Evolutionary conservation across 768 basidiomycete genomes (phyloP).

Genomic region (Suillus sp.): DNA sequence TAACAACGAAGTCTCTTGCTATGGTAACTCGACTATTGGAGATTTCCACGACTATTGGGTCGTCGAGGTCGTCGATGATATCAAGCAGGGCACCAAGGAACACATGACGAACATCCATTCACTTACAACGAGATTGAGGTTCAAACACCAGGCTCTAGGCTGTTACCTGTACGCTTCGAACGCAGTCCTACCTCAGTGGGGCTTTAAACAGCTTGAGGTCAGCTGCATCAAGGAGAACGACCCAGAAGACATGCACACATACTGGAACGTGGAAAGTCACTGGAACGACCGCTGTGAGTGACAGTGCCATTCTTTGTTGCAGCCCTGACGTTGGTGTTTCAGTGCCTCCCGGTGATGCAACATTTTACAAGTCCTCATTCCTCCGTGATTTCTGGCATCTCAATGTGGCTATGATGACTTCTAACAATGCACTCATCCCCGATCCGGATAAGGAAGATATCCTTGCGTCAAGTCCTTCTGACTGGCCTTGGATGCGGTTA

Average conservation of each 20-base stretch:
- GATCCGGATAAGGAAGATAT: conserved; percentile 99
- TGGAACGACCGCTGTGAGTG: conserved; percentile 91
- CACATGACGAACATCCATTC: conserved; percentile 77
- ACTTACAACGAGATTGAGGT: conserved; percentile 85
- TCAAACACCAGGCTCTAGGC: conserved; percentile 73
- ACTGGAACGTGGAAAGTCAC: conserved; percentile 99
- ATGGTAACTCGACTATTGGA: conserved; percentile 88
- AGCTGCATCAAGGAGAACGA: conserved; percentile 90
- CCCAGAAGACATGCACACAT: conserved; percentile 78
- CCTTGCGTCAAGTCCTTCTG: conserved; percentile 86
- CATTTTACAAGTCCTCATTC: conserved; percentile 89
- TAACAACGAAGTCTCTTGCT: conserved; percentile 90
- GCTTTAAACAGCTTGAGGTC: conserved; percentile 98
- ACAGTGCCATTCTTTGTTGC: conserved; percentile 5
- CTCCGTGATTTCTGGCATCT: conserved; percentile 97
- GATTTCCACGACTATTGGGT: conserved; percentile 90
- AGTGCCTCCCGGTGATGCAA: conserved; percentile 85
- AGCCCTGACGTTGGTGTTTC: conserved; percentile 10
- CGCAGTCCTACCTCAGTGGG: conserved; percentile 92
- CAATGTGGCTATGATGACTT: conserved; percentile 99
- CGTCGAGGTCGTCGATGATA: conserved; percentile 93
- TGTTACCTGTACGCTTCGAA: conserved; percentile 93
- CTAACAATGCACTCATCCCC: conserved; percentile 96
- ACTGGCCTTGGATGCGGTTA: conserved; percentile 91
- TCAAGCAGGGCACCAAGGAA: conserved; percentile 58